Conservation (phyloP, 306 rosid species). For the Crotalaria pallida region DNA sequence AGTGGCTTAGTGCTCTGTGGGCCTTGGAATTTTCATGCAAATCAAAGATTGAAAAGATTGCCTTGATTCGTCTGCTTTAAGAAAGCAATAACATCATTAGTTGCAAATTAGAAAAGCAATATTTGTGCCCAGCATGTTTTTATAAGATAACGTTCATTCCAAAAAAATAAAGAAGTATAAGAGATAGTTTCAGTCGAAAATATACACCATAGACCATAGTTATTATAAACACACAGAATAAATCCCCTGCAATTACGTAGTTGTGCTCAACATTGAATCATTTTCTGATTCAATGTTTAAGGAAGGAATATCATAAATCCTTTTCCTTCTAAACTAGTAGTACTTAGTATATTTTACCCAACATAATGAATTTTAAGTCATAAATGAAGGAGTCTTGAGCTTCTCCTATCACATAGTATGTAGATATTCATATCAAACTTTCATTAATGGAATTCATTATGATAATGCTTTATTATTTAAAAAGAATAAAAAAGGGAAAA, state of each 20-base stretch:
- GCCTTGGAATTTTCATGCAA: constrained; percentile 20
- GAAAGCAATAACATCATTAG: neutral
- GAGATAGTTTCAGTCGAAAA: no score
- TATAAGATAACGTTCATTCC: no score
- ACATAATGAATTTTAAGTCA: neutral
- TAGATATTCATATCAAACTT: neutral
- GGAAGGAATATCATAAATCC: neutral
- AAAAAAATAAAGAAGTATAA: no score
- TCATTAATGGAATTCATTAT: neutral
- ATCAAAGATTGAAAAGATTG: constrained; percentile 20
- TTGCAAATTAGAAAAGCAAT: no score
- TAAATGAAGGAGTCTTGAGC: neutral
- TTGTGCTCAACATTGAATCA: no score
- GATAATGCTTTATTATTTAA: neutral
- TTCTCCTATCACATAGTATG: constrained; percentile 4
- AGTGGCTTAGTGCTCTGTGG: constrained; percentile 33
- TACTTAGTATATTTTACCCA: neutral
- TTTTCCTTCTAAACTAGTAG: no score
- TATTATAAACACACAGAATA: no score
- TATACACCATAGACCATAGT: no score
- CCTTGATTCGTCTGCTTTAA: constrained; percentile 17
- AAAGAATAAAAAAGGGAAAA: neutral
- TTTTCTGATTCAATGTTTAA: neutral
- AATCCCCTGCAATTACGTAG: no score
- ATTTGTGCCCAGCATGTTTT: no score